These are phyloP conservation scores for Entamoeba moshkovskii DNA, from an alignment of 208 protist species.

Conservation along the genomic window DNA sequence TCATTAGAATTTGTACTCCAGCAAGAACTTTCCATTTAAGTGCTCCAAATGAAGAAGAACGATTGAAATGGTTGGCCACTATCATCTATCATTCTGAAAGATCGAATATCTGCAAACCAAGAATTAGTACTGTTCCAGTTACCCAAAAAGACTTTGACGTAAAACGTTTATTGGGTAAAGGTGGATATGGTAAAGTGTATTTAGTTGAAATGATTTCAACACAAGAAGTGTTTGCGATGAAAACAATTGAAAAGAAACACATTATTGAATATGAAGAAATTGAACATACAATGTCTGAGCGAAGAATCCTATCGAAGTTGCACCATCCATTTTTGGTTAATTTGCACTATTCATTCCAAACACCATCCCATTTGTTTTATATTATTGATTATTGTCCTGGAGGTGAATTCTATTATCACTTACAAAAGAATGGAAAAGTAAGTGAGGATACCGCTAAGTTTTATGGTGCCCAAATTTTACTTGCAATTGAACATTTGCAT, in stretches of 20 bases:
- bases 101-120: neutral
- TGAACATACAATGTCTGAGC: constrained; percentile 32
- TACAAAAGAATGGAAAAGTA: constrained; percentile 29
- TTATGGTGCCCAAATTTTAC: constrained; percentile 46
- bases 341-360: constrained; percentile 51
- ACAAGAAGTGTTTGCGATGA: constrained; percentile 52
- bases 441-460: constrained; percentile 10
- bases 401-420: constrained; percentile 45
- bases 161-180: neutral
- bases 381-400: constrained; percentile 51
- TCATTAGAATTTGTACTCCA: neutral
- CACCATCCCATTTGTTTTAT: constrained; percentile 33
- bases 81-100: neutral
- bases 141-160: neutral
- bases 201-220: constrained; percentile 44
- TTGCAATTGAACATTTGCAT: constrained; percentile 48
- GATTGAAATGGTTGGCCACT: neutral
- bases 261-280: constrained; percentile 38
- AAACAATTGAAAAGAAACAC: constrained; percentile 44
- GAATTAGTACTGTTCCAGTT: neutral
- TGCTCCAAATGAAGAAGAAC: neutral
- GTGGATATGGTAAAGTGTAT: constrained; percentile 35
- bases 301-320: constrained; percentile 32
- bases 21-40: neutral
- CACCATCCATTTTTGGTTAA: constrained; percentile 47